Percentiles rank a stretch among this genome's conserved stretches.
phyloP scores from a whole-genome alignment of 2,329 filamentous ascomycete genomes.

The Aspergillus quadrilineatus region DNA sequence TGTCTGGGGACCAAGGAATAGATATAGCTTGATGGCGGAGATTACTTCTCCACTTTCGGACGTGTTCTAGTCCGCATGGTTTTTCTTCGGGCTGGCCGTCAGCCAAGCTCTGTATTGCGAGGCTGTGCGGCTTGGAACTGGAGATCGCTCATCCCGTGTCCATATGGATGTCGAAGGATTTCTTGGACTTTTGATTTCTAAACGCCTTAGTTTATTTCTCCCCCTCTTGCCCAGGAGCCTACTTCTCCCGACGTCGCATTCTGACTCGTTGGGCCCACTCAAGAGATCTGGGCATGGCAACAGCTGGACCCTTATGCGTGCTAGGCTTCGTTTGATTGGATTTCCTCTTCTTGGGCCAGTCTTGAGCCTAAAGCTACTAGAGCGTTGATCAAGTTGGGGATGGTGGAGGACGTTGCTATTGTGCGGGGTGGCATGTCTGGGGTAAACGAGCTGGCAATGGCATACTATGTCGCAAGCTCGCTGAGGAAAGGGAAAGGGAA shows the following conservation, averaged over 20 bases:
- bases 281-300: constrained; percentile 1
- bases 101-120: constrained; percentile 4
- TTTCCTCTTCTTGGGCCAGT: background rate
- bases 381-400: background rate
- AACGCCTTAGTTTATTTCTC: background rate
- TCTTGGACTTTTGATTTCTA: background rate
- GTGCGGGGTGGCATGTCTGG: constrained; percentile 6
- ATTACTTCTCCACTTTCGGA: constrained; percentile 1
- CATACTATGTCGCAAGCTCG: background rate
- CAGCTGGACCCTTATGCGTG: background rate
- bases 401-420: background rate
- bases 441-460: background rate
- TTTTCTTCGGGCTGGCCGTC: constrained; percentile 2
- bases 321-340: background rate
- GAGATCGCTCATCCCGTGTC: background rate
- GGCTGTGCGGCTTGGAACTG: constrained; percentile 5
- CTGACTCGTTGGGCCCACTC: background rate
- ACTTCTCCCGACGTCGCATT: background rate
- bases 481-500: background rate
- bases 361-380: background rate
- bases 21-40: constrained; percentile 9
- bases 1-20: background rate
- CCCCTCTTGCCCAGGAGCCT: background rate
- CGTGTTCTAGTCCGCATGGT: constrained; percentile 1
- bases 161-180: background rate